phyloP scores from a whole-genome alignment of 2,329 filamentous ascomycete species.

The Cytospora chrysosperma region DNA sequence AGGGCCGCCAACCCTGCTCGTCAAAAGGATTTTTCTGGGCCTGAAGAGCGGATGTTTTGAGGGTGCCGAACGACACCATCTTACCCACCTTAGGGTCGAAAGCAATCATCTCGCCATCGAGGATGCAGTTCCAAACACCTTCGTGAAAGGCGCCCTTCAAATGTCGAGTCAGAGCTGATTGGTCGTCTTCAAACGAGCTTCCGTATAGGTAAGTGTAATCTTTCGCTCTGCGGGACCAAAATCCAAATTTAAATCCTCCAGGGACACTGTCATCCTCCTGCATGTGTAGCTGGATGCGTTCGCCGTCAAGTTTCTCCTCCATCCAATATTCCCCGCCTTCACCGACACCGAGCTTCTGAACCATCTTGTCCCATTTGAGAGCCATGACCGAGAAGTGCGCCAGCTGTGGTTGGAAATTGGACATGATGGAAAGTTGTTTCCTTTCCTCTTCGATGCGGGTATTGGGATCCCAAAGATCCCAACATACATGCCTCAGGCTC shows the following conservation, averaged over 20 bases:
- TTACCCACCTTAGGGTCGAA: slow-evolving; percentile 88
- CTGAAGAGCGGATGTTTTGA: slow-evolving; percentile 85
- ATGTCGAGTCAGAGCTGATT: slow-evolving; percentile 76
- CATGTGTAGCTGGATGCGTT: slow-evolving; percentile 97
- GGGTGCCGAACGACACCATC: slow-evolving; percentile 83
- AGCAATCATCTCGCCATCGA: slow-evolving; percentile 98
- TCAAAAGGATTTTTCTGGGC: slow-evolving; percentile 73
- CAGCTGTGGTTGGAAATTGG: slow-evolving; percentile 94
- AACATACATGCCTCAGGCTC: slow-evolving; percentile 86
- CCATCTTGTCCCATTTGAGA: slow-evolving; percentile 73
- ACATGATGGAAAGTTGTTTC: slow-evolving; percentile 77
- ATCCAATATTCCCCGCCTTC: slow-evolving; percentile 89
- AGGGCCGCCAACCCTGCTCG: slow-evolving; percentile 64
- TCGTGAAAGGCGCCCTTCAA: slow-evolving; percentile 73
- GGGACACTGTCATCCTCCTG: slow-evolving; percentile 63
- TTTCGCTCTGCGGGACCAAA: slow-evolving; percentile 95
- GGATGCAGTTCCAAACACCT: slow-evolving; percentile 79
- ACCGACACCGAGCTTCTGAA: slow-evolving; percentile 63
- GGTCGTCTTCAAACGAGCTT: slow-evolving; percentile 68
- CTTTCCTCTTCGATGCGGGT: slow-evolving; percentile 73
- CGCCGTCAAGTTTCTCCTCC: slow-evolving; percentile 95
- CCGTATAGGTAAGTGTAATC: slow-evolving; percentile 96
- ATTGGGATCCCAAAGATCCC: slow-evolving; percentile 79
- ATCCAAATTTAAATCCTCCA: slow-evolving; percentile 74
- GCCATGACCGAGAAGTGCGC: slow-evolving; percentile 85